Evolutionary conservation across 768 basidiomycete genomes (phyloP), one percentile per base, ranked within the genome.

Genomic region (Mycena olivaceomarginata): DNA sequence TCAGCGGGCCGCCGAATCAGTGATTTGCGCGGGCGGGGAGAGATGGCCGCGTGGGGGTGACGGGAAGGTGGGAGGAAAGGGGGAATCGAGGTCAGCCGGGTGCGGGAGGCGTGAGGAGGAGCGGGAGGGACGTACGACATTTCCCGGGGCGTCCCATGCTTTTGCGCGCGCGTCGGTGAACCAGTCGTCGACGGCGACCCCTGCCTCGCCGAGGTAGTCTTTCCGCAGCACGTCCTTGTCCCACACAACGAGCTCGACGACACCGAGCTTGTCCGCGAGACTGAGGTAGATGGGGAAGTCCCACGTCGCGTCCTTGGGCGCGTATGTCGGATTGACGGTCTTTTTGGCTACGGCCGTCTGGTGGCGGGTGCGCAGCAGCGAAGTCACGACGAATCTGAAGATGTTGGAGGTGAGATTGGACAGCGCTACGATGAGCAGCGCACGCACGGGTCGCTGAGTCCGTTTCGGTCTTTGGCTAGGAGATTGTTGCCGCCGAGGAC

Each of bases 141-240:
- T 96, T n/a, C 85, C 87, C 12, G 88, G 84, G 57, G 94, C 92
- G 62, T 92, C 89, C 85, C 91, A 97, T 13, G 82, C 90, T 75
- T 89, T 91, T 0, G 87, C 85, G 20, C 85, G 84, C 37, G 83
- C 72, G 51, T 81, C 79, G 16, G 75, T 70, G 72, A 97, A 98
- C 96, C 97, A 98, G 45, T 95, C 93, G 22, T 93, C 93, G n/a
- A 98, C 83, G 0, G 92, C 91, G 9, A 99, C 79, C 0, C 94
- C 91, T 6, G 92, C 91, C 85, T 99, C 98, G 18, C 98, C 98
- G 18, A 99, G 90, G 83, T 98, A 99, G 60, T 99, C 98, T 86
- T 97, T 98, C 81, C 90, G 91, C 81, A 97, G 84, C 79, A 96
- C 88, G 85, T 99, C 98, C 87, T 94, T 97, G 85, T 98, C 97